These are phyloP conservation scores for Hypomontagnella monticulosa DNA, from an alignment of 495 filamentous ascomycete genomes.

Conservation along the genomic window DNA sequence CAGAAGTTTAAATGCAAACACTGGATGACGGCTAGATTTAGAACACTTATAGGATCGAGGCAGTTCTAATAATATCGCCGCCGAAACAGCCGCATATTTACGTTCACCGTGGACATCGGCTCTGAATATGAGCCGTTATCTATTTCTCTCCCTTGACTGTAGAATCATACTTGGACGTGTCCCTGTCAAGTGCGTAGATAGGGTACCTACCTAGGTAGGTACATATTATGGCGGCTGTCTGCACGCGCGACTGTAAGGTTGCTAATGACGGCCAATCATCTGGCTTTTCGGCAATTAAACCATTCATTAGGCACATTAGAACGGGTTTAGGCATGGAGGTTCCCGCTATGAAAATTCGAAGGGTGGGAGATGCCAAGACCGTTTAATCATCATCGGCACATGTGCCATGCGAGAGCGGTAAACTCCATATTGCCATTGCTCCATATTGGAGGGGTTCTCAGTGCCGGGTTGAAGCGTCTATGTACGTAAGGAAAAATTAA, in stretches of 20 bases:
- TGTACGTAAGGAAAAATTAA: conserved; percentile 12
- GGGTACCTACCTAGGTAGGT: conserved; percentile 2
- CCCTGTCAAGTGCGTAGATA: no score
- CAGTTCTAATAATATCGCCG: conserved; percentile 31
- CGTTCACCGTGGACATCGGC: conserved; percentile 5
- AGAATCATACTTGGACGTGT: conserved; percentile 15
- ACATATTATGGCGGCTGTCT: conserved; percentile 37
- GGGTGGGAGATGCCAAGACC: conserved; percentile 32
- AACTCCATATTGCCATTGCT: conserved; percentile 17
- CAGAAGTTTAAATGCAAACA: conserved; percentile 32
- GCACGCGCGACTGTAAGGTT: conserved; percentile 14
- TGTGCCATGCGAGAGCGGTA: conserved; percentile 27
- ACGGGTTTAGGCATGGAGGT: conserved; percentile 37
- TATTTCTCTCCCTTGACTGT: conserved; percentile 7
- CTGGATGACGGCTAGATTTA: conserved; percentile 16
- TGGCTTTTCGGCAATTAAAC: conserved; percentile 30
- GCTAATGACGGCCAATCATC: conserved; percentile 22
- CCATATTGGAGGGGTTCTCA: conserved; percentile 4
- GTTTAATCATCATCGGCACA: conserved; percentile 29
- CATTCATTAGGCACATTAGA: conserved; percentile 37
- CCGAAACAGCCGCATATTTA: conserved; percentile 11
- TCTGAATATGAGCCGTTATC: neutral
- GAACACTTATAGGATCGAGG: conserved; percentile 15
- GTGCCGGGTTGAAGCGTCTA: conserved; percentile 16
- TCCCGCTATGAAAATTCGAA: conserved; percentile 27